Base-by-base conservation (phyloP, 371 early-diverging fungal species). In the Mortierella sp. region DNA sequence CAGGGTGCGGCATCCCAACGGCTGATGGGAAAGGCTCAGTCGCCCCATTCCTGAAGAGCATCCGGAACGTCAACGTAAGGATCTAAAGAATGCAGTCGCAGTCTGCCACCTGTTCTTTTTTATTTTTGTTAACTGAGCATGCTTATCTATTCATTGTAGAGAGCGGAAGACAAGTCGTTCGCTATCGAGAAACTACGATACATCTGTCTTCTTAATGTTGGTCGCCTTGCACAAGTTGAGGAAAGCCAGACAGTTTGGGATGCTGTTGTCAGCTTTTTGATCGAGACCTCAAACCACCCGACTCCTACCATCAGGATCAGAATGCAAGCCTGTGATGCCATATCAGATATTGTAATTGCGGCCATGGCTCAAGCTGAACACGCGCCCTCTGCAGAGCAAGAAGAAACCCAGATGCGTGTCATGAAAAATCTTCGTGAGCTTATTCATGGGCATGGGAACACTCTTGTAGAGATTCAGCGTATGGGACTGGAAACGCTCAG, bases 401-500 rank as follows among this genome's bases (percentile, higher is more conserved):
- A 89, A 58, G 87, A 86, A 61, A 82, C 88, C 26, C 89, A 90
- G 51, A 82, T 85, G 47, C 79, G 86, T 7, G 70, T 89, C 15
- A 72, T 79, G 73, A 72, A 60, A 18, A 79, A 79, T 23, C 21
- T 79, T 57, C 69, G 69, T 11, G 72, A 79, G 64, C 57, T 79
- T 43, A 72, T 72, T 25, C 79, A 72, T 30, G 55, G 67, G 21
- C 79, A 79, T 30, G 47, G 60, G 18, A 59, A 79, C 19, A 68
- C 74, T 0, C 84, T 84, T 50, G 82, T 83, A 1, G 96, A 94
- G 47, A 94, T 96, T 2, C 94, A 95, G 64, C 92, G 91, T 60
- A 89, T 89, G 81, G 93, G 92, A 0, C 76, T 98, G 28, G 97
- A 97, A 68, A 97, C 95, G 0, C 84, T 98, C 57, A 90, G 96